Conservation (phyloP, 2,329 filamentous ascomycete genomes). For the Trichoderma harzianum region DNA sequence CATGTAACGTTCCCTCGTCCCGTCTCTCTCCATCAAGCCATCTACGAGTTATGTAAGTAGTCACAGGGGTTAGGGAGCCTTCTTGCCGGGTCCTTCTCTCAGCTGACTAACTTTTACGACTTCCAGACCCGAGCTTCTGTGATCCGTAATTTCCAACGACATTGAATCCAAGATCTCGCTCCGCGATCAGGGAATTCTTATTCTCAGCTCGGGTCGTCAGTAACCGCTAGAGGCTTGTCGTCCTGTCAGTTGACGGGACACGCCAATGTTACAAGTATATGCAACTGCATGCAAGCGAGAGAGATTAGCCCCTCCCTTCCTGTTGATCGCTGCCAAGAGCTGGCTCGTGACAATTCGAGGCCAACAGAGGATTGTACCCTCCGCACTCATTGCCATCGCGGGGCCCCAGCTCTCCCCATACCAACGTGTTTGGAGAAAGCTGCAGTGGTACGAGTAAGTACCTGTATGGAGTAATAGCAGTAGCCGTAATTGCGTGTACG, state of each 20-base stretch:
- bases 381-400: constrained; percentile 6
- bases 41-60: background rate
- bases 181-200: background rate
- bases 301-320: background rate
- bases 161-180: background rate
- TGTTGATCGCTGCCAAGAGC: background rate
- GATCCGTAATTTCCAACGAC: background rate
- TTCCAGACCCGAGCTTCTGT: background rate
- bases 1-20: constrained; percentile 19
- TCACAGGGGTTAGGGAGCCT: background rate
- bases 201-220: background rate
- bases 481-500: too few species aligned
- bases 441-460: background rate
- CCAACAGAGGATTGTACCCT: background rate
- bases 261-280: background rate
- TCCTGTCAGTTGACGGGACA: background rate
- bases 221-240: background rate
- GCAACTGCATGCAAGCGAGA: background rate
- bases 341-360: constrained; percentile 2
- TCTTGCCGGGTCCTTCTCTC: background rate
- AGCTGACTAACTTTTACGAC: constrained; percentile 2
- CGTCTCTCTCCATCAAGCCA: background rate
- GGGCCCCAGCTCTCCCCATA: constrained; percentile 11
- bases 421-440: background rate
- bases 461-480: background rate